These are phyloP conservation scores for Lasiosphaeria ovina DNA, from an alignment of 495 filamentous ascomycete genomes.

Conservation along the genomic window DNA sequence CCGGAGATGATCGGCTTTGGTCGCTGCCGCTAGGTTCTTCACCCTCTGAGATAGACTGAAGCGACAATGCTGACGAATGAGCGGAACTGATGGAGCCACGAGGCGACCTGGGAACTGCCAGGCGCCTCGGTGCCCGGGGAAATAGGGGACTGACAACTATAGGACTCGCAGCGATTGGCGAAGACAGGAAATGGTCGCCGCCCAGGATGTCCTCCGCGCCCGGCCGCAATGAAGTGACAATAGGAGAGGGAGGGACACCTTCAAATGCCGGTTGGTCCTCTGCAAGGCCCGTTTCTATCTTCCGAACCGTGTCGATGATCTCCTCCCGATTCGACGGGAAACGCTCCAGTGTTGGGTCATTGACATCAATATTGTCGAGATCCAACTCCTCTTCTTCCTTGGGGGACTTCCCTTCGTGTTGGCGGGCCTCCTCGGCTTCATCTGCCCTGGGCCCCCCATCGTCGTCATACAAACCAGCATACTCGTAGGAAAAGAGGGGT, in stretches of 20 bases:
- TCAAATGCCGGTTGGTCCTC: conserved; percentile 45
- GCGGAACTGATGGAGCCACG: conserved; percentile 23
- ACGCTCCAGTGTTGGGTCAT: conserved; percentile 50
- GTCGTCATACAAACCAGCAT: conserved; percentile 30
- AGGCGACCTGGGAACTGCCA: conserved; percentile 19
- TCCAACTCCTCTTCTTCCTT: conserved; percentile 15
- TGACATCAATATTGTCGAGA: conserved; percentile 35
- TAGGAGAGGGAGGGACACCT: conserved; percentile 33
- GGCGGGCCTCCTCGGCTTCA: conserved; percentile 17
- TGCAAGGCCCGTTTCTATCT: conserved; percentile 43
- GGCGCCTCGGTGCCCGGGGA: conserved; percentile 13
- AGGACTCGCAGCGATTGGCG: conserved; percentile 14
- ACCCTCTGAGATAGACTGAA: conserved; percentile 31
- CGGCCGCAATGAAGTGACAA: conserved; percentile 25
- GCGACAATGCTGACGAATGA: conserved; percentile 21
- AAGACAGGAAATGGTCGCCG: conserved; percentile 16
- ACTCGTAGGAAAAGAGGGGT: conserved; percentile 50
- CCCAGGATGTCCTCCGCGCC: conserved; percentile 25
- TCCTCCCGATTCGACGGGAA: conserved; percentile 50
- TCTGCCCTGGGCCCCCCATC: conserved; percentile 10
- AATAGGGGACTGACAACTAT: conserved; percentile 9
- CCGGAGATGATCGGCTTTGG: conserved; percentile 8
- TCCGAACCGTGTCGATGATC: conserved; percentile 47
- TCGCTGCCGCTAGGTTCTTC: conserved; percentile 15
- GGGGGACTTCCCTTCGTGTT: conserved; percentile 6